A percentile compares a stretch with the other conserved stretches of the same genome.
phyloP scores from a whole-genome alignment of 176 grass and related monocot species.

The Musa itinerans region DNA sequence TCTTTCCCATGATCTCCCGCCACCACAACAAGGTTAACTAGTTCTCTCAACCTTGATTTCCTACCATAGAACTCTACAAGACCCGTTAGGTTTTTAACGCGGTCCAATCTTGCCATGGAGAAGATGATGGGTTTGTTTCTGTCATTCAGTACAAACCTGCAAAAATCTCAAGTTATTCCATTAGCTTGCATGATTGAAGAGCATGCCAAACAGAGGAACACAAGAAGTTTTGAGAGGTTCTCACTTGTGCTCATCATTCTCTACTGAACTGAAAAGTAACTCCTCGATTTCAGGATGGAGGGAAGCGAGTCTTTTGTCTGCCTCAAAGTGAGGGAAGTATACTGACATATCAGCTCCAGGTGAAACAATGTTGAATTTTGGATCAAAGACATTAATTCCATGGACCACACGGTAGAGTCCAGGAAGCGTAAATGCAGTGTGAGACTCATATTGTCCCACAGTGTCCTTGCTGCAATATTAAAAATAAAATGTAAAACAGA shows the following conservation, averaged over 20 bases:
- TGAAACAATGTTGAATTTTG: conserved; percentile 98
- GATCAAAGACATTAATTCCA: conserved; percentile 92
- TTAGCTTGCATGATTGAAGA: neutral
- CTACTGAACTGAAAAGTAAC: conserved; percentile 66
- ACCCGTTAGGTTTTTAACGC: conserved; percentile 94
- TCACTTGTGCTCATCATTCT: conserved; percentile 46
- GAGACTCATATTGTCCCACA: conserved; percentile 83
- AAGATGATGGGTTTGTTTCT: conserved; percentile 89
- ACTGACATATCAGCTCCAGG: conserved; percentile 92
- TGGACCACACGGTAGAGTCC: conserved; percentile 92
- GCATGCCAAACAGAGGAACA: neutral
- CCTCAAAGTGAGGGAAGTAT: conserved; percentile 77
- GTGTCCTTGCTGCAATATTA: conserved; percentile 65
- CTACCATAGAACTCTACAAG: conserved; percentile 91
- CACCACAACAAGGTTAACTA: conserved; percentile 94
- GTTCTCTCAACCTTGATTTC: conserved; percentile 57
- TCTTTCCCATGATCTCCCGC: conserved; percentile 91
- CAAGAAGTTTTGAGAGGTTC: neutral
- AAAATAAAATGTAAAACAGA: neutral
- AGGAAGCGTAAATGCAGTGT: conserved; percentile 91
- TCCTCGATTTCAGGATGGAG: conserved; percentile 92
- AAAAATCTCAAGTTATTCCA: conserved; percentile 4
- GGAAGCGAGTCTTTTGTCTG: conserved; percentile 66
- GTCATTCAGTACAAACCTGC: conserved; percentile 75
- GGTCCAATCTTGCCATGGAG: conserved; percentile 97